These are phyloP conservation scores for Amanita muscaria DNA, from an alignment of 768 basidiomycete species.

Conservation along the genomic window DNA sequence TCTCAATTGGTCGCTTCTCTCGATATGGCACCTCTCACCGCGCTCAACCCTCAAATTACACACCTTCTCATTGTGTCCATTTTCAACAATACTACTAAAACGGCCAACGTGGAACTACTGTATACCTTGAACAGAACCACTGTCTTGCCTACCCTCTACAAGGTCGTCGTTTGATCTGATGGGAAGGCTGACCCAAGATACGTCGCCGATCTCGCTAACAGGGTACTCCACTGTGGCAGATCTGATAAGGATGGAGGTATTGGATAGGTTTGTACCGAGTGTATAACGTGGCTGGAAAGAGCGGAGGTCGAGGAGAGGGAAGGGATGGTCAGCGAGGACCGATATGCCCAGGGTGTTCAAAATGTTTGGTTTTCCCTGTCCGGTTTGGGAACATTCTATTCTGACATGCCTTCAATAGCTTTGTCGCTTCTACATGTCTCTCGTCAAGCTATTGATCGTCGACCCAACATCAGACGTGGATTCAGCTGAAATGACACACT, in stretches of 20 bases:
- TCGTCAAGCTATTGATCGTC: conserved; percentile 68
- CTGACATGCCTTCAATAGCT: conserved; percentile 34
- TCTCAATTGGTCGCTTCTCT: conserved; percentile 54
- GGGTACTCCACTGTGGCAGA: conserved; percentile 52
- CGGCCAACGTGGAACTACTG: conserved; percentile 27
- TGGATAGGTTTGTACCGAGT: conserved; percentile 63
- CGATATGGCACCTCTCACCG: conserved; percentile 58
- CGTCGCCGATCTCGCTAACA: conserved; percentile 36
- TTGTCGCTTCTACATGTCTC: conserved; percentile 66
- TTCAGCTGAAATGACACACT: no score
- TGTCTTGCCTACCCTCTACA: conserved; percentile 61
- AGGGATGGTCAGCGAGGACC: conserved; percentile 62
- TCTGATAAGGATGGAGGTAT: conserved; percentile 51
- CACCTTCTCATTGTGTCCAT: conserved; percentile 57
- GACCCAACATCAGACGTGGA: no score
- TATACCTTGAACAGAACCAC: conserved; percentile 52
- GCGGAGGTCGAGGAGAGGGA: conserved; percentile 64
- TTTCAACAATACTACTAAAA: conserved; percentile 31
- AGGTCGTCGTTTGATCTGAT: conserved; percentile 68
- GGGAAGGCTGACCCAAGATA: conserved; percentile 58
- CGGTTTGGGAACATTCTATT: conserved; percentile 7
- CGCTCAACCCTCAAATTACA: conserved; percentile 61
- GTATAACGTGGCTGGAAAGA: conserved; percentile 59
- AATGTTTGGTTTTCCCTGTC: conserved; percentile 41
- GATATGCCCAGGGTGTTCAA: conserved; percentile 61